Percentiles rank a stretch among this genome's conserved stretches.
phyloP scores from a whole-genome alignment of 2,329 filamentous ascomycete genomes.

The Aspergillus carbonarius region DNA sequence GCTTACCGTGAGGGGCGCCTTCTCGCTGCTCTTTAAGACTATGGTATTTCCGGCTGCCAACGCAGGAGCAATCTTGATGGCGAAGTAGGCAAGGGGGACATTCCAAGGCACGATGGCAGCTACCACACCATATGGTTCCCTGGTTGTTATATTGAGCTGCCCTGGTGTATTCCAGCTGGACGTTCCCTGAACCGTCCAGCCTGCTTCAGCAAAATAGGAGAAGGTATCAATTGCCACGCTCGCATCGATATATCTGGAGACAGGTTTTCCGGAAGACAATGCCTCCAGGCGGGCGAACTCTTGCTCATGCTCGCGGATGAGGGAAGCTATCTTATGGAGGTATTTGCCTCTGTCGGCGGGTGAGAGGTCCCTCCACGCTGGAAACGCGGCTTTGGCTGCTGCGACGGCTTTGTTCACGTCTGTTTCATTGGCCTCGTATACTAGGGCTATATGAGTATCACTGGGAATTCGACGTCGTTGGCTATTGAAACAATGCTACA shows the following conservation, averaged over 20 bases:
- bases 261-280: conserved; percentile 36
- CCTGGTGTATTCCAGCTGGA: conserved; percentile 32
- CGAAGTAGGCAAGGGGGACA: conserved; percentile 48
- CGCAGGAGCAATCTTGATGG: conserved; percentile 59
- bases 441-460: conserved; percentile 13
- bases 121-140: conserved; percentile 57
- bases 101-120: conserved; percentile 63
- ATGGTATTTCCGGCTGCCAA: conserved; percentile 62
- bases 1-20: conserved; percentile 58
- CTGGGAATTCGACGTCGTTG: neutral
- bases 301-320: conserved; percentile 29
- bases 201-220: conserved; percentile 29
- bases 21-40: conserved; percentile 62
- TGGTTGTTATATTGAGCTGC: conserved; percentile 31
- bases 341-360: conserved; percentile 31
- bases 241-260: conserved; percentile 30
- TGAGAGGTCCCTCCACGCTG: conserved; percentile 39
- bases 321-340: conserved; percentile 33
- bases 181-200: conserved; percentile 30
- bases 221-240: conserved; percentile 21
- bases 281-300: conserved; percentile 39
- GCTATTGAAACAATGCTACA: neutral
- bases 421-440: conserved; percentile 31
- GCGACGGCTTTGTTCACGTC: conserved; percentile 39
- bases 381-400: conserved; percentile 39